Conservation (phyloP, 768 basidiomycete genomes). For the Suillus plorans region DNA sequence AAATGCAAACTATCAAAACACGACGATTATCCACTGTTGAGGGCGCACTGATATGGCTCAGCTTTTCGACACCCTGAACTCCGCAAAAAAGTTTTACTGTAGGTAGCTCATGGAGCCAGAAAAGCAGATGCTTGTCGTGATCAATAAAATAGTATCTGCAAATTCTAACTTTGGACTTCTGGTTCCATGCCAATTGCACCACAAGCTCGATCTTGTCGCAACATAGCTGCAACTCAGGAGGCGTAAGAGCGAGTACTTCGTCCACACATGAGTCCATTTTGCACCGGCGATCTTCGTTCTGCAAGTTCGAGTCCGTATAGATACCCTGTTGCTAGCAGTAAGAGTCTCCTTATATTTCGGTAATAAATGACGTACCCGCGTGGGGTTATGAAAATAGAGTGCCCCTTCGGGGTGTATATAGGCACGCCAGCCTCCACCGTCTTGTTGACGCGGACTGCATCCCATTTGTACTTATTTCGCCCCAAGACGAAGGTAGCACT, state of each 20-base stretch:
- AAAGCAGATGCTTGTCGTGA: conserved; percentile 40
- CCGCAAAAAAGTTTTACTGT: conserved; percentile 31
- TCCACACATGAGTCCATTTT: background rate
- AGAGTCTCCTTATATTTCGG: background rate
- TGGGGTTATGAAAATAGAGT: conserved; percentile 47
- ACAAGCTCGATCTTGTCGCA: background rate
- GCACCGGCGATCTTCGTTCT: too few relatives aligned
- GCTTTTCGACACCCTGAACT: conserved; percentile 38
- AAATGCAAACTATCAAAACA: background rate
- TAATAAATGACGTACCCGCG: conserved; percentile 32
- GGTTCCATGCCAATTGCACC: background rate
- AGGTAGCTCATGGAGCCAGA: conserved; percentile 45
- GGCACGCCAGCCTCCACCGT: conserved; percentile 33
- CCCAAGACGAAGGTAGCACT: background rate
- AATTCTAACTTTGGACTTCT: background rate
- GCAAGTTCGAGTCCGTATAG: conserved; percentile 50
- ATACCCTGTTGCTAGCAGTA: conserved; percentile 31
- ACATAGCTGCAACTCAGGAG: background rate
- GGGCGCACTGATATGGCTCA: conserved; percentile 41
- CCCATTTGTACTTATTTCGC: background rate
- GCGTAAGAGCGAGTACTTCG: background rate
- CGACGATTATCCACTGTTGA: background rate
- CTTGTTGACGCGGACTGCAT: background rate
- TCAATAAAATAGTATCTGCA: conserved; percentile 45
- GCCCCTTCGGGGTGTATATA: conserved; percentile 55